Evolutionary conservation across 768 basidiomycete species (phyloP).

Genomic region (Exidia glandulosa): DNA sequence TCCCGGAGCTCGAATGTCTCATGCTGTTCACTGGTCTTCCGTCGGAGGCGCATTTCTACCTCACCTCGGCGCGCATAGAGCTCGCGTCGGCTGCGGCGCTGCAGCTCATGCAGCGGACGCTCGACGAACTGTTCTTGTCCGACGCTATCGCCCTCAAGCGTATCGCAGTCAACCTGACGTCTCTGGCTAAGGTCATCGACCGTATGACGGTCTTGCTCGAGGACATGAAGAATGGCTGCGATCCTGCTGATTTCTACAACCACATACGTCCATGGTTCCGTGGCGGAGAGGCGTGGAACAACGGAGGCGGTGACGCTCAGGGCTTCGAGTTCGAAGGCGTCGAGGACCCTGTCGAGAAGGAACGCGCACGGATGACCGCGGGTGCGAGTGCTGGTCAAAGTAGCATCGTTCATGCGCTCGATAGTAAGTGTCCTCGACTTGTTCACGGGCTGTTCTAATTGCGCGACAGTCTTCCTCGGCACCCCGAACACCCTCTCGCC

Average conservation of each 20-base stretch:
- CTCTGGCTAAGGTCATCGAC: conserved; percentile 54
- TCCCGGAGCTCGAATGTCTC: conserved; percentile 55
- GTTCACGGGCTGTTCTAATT: too few relatives aligned
- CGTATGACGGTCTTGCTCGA: conserved; percentile 51
- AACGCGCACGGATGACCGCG: conserved; percentile 19
- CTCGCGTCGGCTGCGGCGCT: conserved; percentile 75
- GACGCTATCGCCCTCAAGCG: conserved; percentile 52
- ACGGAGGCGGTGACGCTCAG: conserved; percentile 58
- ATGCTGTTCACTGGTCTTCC: conserved; percentile 66
- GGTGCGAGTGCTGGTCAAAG: conserved; percentile 95
- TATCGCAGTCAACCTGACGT: conserved; percentile 53
- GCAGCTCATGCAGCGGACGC: conserved; percentile 69
- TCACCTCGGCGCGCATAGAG: conserved; percentile 79
- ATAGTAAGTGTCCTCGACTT: too few relatives aligned
- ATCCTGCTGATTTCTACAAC: conserved; percentile 76
- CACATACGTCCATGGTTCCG: conserved; percentile 87
- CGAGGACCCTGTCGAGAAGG: conserved; percentile 37
- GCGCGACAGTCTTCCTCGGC: conserved; percentile 65
- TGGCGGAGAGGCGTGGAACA: conserved; percentile 66
- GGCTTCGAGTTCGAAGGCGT: conserved; percentile 69
- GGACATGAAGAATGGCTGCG: conserved; percentile 55
- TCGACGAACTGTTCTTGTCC: conserved; percentile 84
- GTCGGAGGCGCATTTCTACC: conserved; percentile 83
- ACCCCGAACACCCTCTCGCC: conserved; percentile 49
- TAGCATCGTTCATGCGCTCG: conserved; percentile 72